Evolutionary conservation across 2,329 filamentous ascomycete species (phyloP).

Genomic region (Dothideomycetidae sp.): DNA sequence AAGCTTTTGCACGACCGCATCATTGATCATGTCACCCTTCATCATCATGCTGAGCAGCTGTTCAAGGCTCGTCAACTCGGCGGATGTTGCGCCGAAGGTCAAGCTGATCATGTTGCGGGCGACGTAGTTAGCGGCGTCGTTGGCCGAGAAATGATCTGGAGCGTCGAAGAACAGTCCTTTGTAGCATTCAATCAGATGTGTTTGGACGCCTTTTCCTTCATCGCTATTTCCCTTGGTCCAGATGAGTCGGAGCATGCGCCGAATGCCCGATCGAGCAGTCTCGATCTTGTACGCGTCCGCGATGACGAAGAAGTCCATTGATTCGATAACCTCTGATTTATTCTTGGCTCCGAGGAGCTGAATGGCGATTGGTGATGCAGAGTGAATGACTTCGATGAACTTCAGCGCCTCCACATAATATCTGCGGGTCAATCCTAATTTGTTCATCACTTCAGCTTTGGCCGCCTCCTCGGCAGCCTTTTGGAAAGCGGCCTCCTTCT

Average conservation of each 20-base stretch:
- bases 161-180: constrained; percentile 92
- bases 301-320: constrained; percentile 95
- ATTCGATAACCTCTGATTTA: constrained; percentile 96
- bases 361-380: constrained; percentile 64
- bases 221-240: constrained; percentile 99
- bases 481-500: constrained; percentile 56
- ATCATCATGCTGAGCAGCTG: constrained; percentile 96
- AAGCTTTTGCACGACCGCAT: constrained; percentile 75
- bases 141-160: constrained; percentile 70
- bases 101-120: constrained; percentile 98
- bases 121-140: constrained; percentile 89
- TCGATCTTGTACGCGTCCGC: constrained; percentile 94
- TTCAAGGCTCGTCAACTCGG: constrained; percentile 87
- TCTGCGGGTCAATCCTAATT: constrained; percentile 71
- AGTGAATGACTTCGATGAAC: constrained; percentile 84
- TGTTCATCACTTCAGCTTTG: constrained; percentile 75
- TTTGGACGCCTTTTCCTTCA: constrained; percentile 95
- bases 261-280: constrained; percentile 80
- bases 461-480: constrained; percentile 79
- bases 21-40: constrained; percentile 76
- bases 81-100: constrained; percentile 87
- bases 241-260: constrained; percentile 89
- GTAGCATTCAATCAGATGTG: constrained; percentile 93
- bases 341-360: constrained; percentile 88
- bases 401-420: constrained; percentile 89